These are phyloP conservation scores for Salix caprea DNA, from an alignment of 345 rosid genomes.

Conservation along the genomic window DNA sequence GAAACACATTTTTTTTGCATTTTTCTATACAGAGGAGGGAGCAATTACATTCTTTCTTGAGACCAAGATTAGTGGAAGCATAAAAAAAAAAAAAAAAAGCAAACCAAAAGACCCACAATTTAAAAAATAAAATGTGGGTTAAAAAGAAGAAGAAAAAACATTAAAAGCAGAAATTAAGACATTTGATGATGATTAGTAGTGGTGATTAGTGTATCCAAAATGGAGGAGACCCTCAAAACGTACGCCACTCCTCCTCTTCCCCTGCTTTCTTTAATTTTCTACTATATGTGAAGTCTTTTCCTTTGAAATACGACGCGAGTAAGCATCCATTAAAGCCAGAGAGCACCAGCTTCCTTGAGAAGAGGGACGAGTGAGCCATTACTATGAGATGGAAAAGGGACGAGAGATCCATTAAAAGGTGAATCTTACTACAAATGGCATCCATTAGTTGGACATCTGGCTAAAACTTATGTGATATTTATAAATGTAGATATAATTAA, in stretches of 20 bases:
- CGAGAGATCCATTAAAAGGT: too few relatives aligned
- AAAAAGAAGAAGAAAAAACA: too few relatives aligned
- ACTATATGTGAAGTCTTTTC: neutral
- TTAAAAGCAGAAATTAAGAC: neutral
- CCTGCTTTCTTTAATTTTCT: slow-evolving; percentile 17
- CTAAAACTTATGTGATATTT: too few relatives aligned
- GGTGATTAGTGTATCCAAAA: slow-evolving; percentile 16
- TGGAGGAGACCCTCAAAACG: slow-evolving; percentile 20
- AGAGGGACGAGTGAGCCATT: slow-evolving; percentile 93
- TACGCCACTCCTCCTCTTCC: slow-evolving; percentile 35
- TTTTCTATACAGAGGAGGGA: slow-evolving; percentile 46
- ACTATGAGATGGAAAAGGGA: slow-evolving; percentile 51
- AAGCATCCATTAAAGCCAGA: slow-evolving; percentile 56
- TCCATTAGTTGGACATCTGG: too few relatives aligned
- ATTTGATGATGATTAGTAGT: neutral
- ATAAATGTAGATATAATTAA: too few relatives aligned
- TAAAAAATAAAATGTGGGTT: neutral
- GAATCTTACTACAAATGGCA: too few relatives aligned
- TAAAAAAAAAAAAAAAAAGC: slow-evolving; percentile 12
- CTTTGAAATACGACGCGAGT: neutral
- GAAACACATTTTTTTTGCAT: neutral
- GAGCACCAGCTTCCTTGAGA: slow-evolving; percentile 87
- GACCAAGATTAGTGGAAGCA: slow-evolving; percentile 2
- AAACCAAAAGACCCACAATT: slow-evolving; percentile 8
- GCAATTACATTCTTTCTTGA: slow-evolving; percentile 28